Evolutionary conservation across 169 alveolate species (phyloP), one percentile per base, ranked within the genome.

Genomic region (Cryptosporidium ryanae): DNA sequence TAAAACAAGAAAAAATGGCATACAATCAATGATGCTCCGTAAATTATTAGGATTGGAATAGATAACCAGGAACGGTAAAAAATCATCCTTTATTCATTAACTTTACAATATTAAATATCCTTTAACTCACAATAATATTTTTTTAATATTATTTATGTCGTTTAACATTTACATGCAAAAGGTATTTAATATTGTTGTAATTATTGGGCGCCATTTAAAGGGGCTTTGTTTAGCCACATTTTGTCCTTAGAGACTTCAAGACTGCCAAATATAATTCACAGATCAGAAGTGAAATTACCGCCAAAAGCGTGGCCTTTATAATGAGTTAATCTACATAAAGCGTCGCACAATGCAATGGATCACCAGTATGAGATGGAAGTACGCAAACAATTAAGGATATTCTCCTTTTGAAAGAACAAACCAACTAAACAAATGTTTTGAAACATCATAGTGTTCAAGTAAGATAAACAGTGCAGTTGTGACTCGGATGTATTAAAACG

Each of bases 201-300:
- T 21, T n/a, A 17, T 52, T 52, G 21, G 63, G 83, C 83, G 83
- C 66, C 83, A 68, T n/a, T 2, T 8, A 17, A 52, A 7, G 38
- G 17, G 31, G 34, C 25, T 38, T 25, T n/a, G n/a, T 17, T 49
- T 43, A 29, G 83, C 83, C 83, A 68, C 83, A 68, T 64, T 29
- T 31, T 27, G 82, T 66, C 82, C 34, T 34, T 54, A 49, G 67
- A 68, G 66, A 52, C 66, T 49, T 27, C 50, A 65, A 48, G 65
- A 68, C 66, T 68, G 83, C 83, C 83, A 68, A 68, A 68, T 68
- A 48, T 68, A 38, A 10, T 38, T 38, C 46, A 10, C 46, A 38
- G 46, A 38, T 38, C 46, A 38, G 8, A 38, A 10, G 0, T 38
- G 46, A 38, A 38, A 38, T 38, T 0, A 0, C 46, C 46, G 46